Percentiles rank a stretch among this genome's conserved stretches.
phyloP scores from a whole-genome alignment of 768 basidiomycete species.

The Lactarius hatsudake region DNA sequence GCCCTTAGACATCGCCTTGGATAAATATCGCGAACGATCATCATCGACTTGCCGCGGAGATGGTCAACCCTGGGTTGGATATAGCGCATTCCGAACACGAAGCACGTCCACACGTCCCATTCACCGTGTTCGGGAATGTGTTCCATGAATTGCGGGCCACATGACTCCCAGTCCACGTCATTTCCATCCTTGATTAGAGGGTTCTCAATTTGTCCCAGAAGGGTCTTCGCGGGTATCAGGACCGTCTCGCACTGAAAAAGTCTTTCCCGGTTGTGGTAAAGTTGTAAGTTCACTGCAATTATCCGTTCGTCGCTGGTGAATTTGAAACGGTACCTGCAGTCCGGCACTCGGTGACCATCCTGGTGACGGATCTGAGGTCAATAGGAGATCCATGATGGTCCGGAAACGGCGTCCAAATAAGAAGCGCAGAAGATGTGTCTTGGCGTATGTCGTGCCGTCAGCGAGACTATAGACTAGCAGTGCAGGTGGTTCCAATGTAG shows the following conservation, averaged over 20 bases:
- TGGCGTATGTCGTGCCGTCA: not conserved
- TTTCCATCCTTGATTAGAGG: not conserved
- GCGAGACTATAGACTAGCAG: constrained; percentile 22
- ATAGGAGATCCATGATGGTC: not conserved
- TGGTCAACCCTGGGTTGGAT: not conserved
- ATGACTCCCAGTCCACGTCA: constrained; percentile 20
- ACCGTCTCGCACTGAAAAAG: not conserved
- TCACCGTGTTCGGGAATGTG: not conserved
- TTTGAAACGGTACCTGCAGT: constrained; percentile 32
- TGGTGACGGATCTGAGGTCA: constrained; percentile 22
- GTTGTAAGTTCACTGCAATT: constrained; percentile 7
- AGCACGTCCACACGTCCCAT: constrained; percentile 19
- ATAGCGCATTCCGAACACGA: constrained; percentile 26
- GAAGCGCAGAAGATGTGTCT: constrained; percentile 14
- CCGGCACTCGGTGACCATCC: constrained; percentile 7
- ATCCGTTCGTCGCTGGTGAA: constrained; percentile 12
- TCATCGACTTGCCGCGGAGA: not conserved
- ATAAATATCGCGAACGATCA: constrained; percentile 24
- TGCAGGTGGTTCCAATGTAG: constrained; percentile 15
- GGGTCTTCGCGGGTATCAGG: constrained; percentile 14
- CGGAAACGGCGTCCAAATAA: not conserved
- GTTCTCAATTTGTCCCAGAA: constrained; percentile 9
- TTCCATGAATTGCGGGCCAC: constrained; percentile 3
- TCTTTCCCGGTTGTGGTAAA: not conserved
- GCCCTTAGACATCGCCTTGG: constrained; percentile 16